Percentiles rank a stretch among this genome's conserved stretches.
These are phyloP conservation scores for Colletotrichum eremochloae DNA, from an alignment of 2,329 filamentous ascomycete genomes.

Conservation along the genomic window DNA sequence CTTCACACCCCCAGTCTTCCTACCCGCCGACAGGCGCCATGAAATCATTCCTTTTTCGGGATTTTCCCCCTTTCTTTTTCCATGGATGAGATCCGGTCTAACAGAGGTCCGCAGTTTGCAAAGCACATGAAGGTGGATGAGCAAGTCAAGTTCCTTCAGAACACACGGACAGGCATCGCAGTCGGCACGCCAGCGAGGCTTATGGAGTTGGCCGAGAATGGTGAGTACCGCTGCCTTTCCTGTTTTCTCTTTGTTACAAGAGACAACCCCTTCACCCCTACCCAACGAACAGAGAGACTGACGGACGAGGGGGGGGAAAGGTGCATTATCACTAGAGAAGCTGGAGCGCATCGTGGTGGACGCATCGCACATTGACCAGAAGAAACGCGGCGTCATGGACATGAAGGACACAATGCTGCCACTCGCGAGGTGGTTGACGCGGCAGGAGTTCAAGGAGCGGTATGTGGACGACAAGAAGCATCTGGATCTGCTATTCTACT, in stretches of 20 bases:
- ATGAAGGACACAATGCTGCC: slow-evolving; percentile 94
- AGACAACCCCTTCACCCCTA: neutral
- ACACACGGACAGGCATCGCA: slow-evolving; percentile 81
- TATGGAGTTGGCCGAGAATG: slow-evolving; percentile 84
- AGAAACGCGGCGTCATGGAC: slow-evolving; percentile 93
- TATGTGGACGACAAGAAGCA: slow-evolving; percentile 72
- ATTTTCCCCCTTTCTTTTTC: neutral
- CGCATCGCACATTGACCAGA: slow-evolving; percentile 92
- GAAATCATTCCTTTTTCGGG: neutral
- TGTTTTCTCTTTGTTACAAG: neutral
- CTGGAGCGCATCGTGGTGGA: slow-evolving; percentile 88
- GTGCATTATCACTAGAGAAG: slow-evolving; percentile 77
- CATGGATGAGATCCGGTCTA: slow-evolving; percentile 4
- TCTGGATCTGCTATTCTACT: slow-evolving; percentile 76
- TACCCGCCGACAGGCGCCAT: neutral
- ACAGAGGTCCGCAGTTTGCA: slow-evolving; percentile 72
- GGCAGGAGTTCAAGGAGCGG: slow-evolving; percentile 77
- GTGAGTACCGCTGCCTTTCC: slow-evolving; percentile 59
- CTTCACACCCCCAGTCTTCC: neutral
- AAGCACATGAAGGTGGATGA: slow-evolving; percentile 98
- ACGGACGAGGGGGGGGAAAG: slow-evolving; percentile 49
- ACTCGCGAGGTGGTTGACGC: slow-evolving; percentile 79
- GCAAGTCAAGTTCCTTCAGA: slow-evolving; percentile 80
- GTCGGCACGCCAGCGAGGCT: slow-evolving; percentile 91
- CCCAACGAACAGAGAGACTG: neutral